Conservation (phyloP, 805 yeast genomes). For the Blastobotrys robertii region DNA sequence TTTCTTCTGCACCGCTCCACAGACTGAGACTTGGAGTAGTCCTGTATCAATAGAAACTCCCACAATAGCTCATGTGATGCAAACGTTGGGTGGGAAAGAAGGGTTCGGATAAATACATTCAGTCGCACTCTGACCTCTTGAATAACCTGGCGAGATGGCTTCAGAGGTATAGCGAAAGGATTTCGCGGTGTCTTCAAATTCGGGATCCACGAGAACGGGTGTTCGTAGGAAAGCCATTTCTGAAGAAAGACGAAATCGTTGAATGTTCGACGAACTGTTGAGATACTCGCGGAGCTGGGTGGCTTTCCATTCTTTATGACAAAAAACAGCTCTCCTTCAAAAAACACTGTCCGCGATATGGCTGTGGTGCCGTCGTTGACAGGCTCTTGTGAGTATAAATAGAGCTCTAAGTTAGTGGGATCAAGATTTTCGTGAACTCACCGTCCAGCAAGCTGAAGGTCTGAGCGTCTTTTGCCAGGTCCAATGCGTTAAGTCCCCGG, state of each 20-base stretch:
- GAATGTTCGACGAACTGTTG: constrained; percentile 23
- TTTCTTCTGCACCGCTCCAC: constrained; percentile 20
- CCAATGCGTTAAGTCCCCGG: constrained; percentile 26
- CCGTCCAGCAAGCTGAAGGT: constrained; percentile 19
- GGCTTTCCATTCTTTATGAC: constrained; percentile 14
- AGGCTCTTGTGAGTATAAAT: constrained; percentile 1
- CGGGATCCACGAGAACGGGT: constrained; percentile 32
- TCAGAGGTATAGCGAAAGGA: constrained; percentile 23
- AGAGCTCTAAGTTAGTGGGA: constrained; percentile 1
- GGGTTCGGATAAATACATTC: constrained; percentile 39
- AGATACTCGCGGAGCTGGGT: constrained; percentile 9
- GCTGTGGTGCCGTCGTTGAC: constrained; percentile 5
- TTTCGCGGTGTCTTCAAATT: constrained; percentile 19
- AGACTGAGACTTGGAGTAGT: constrained; percentile 14
- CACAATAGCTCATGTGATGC: constrained; percentile 31
- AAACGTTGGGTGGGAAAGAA: constrained; percentile 32
- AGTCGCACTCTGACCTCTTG: constrained; percentile 36
- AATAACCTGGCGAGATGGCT: constrained; percentile 22
- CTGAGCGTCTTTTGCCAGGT: constrained; percentile 23
- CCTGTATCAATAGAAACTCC: constrained; percentile 31
- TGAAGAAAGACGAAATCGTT: constrained; percentile 27
- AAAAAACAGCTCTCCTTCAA: constrained; percentile 16
- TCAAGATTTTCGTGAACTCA: background rate
- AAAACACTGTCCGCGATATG: constrained; percentile 9
- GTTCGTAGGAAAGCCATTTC: constrained; percentile 25